phyloP scores from a whole-genome alignment of 371 early-diverging fungal genomes.

The Caulochytrium protostelioides region DNA sequence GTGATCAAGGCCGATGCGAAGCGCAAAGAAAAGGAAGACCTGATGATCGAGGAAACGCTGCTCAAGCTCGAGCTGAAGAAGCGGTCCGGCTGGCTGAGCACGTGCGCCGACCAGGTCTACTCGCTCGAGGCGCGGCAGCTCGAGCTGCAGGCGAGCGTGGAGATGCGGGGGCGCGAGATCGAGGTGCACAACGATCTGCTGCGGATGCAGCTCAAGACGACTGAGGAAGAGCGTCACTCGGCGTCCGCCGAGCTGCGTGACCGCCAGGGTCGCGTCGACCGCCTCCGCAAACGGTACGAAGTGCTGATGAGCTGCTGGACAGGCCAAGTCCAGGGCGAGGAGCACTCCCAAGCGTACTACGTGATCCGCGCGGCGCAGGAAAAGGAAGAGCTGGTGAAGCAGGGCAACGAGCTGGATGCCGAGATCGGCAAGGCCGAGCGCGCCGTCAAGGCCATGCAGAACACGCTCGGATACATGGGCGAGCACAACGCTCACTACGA shows the following conservation, averaged over 20 bases:
- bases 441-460: conserved; percentile 33
- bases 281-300: conserved; percentile 26
- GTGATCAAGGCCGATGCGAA: conserved; percentile 13
- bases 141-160: conserved; percentile 23
- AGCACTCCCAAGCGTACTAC: conserved; percentile 31
- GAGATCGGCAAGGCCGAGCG: conserved; percentile 27
- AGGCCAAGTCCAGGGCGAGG: conserved; percentile 29
- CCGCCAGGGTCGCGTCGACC: conserved; percentile 22
- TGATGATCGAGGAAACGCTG: conserved; percentile 34
- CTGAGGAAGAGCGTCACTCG: conserved; percentile 24
- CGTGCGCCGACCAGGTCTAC: conserved; percentile 13
- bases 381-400: conserved; percentile 26
- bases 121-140: conserved; percentile 24
- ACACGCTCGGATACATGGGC: conserved; percentile 29
- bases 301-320: conserved; percentile 29
- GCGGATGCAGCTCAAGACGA: conserved; percentile 16
- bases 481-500: conserved; percentile 17
- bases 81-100: conserved; percentile 17
- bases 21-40: conserved; percentile 28
- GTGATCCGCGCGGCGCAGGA: conserved; percentile 31
- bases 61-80: conserved; percentile 28
- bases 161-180: conserved; percentile 29
- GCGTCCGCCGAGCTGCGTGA: conserved; percentile 26
- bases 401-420: conserved; percentile 30
- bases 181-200: conserved; percentile 27